Evolutionary conservation across 2,329 filamentous ascomycete species (phyloP), one percentile per base, ranked within the genome.

Genomic region (Sarocladium strictum): DNA sequence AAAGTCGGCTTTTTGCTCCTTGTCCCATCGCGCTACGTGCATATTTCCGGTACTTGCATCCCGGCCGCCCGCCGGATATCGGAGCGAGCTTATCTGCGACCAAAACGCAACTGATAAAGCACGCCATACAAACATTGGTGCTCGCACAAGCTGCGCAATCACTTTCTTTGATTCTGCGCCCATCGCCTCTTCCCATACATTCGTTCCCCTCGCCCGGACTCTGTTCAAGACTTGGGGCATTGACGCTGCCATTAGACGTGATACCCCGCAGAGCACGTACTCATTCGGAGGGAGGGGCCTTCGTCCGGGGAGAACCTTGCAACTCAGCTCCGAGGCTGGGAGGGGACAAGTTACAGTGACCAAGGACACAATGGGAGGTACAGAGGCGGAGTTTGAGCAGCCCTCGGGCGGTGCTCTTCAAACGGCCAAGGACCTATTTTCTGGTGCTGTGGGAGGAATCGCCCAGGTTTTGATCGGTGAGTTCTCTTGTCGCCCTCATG

Each of bases 391-490:
- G 55, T 37, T 53, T 41, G 69, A 74, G 54, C 59, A 60, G 35
- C 61, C 64, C 54, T 62, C 69, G 58, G 61, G 64, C 58, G 68
- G 71, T 54, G 72, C 70, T 23, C 60, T 77, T 62, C 83, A 86
- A 67, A 87, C 88, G 51, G 76, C 85, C 64, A 99, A 97, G 77
- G 94, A 99, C 72, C 77, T 99, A 56, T 88, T 93, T 67, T 84
- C 94, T 11, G 94, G 94, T 35, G 94, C 94, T 57, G 88, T 87
- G 7, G 94, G 94, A 59, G 94, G 94, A 63, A 80, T 97, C 63
- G 93, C 94, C 17, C 94, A 99, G 72, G 94, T 99, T 41, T 75
- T 99, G 58, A 80, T 97, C 61, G 93, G 92, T 96, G 43, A 47
- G 43, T 38, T 38, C 35, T 43, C 40, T 43, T 3, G 10, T 43